Conservation (phyloP, 2,329 filamentous ascomycete genomes). For the Diaporthe sp. region DNA sequence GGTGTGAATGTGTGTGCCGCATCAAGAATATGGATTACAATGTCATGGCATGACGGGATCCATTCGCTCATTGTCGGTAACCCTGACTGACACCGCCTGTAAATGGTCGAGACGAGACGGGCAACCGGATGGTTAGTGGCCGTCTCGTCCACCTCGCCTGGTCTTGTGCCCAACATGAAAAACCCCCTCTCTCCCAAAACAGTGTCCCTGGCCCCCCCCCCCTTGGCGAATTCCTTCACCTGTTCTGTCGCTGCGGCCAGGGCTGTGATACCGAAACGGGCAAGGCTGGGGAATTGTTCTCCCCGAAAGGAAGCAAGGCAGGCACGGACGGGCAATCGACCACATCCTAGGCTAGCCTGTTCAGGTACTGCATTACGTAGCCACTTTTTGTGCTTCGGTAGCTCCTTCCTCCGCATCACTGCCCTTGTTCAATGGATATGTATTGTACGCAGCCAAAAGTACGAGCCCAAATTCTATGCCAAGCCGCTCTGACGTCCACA, state of each 20-base stretch:
- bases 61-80: neutral
- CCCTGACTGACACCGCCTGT: neutral
- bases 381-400: neutral
- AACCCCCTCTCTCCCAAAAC: neutral
- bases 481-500: conserved; percentile 18
- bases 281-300: neutral
- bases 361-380: conserved; percentile 22
- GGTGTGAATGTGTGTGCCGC: neutral
- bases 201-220: neutral
- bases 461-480: neutral
- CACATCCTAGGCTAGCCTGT: neutral
- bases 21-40: neutral
- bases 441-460: neutral
- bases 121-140: conserved; percentile 2
- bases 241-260: neutral
- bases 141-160: neutral
- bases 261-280: neutral
- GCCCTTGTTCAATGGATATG: neutral
- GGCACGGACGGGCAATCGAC: neutral
- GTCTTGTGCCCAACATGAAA: neutral
- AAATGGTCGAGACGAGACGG: conserved; percentile 5
- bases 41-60: conserved; percentile 10
- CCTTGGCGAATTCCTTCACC: neutral
- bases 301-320: neutral
- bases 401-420: neutral